Percentiles rank a stretch among this genome's conserved stretches.
These are phyloP conservation scores for Hanseniaspora guilliermondii DNA, from an alignment of 805 yeast genomes.

Conservation along the genomic window DNA sequence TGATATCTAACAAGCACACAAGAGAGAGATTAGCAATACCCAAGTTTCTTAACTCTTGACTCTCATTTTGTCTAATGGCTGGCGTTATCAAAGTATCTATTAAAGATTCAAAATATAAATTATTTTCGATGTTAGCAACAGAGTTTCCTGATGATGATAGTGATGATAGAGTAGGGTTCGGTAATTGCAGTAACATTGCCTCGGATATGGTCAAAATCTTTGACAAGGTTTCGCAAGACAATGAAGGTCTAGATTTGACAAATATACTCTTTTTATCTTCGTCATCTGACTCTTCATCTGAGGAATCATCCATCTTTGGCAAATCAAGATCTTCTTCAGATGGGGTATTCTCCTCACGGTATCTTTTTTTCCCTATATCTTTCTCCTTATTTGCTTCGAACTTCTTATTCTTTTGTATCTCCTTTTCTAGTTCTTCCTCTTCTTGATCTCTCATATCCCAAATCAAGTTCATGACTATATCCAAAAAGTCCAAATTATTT, in stretches of 20 bases:
- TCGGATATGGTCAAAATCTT: conserved; percentile 23
- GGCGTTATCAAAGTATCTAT: conserved; percentile 69
- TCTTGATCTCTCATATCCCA: conserved; percentile 66
- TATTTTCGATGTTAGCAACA: conserved; percentile 51
- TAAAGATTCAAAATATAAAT: conserved; percentile 48
- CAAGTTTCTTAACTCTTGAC: conserved; percentile 40
- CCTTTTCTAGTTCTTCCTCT: conserved; percentile 24
- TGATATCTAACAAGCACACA: conserved; percentile 58
- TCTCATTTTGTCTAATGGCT: conserved; percentile 50
- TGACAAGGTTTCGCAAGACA: conserved; percentile 17
- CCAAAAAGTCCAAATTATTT: conserved; percentile 71
- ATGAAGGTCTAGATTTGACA: conserved; percentile 16
- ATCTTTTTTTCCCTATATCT: conserved; percentile 14
- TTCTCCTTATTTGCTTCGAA: conserved; percentile 17
- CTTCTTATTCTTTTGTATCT: conserved; percentile 15
- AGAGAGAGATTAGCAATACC: conserved; percentile 72
- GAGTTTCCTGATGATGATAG: conserved; percentile 52
- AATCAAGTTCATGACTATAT: conserved; percentile 73
- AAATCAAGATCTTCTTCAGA: conserved; percentile 13
- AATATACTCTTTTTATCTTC: conserved; percentile 22
- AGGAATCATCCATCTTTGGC: conserved; percentile 18
- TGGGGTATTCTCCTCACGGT: neutral
- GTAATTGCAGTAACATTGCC: conserved; percentile 31
- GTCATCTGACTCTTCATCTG: conserved; percentile 18
- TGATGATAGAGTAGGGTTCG: conserved; percentile 54